Conservation (phyloP, 2,329 filamentous ascomycete genomes). For the Pseudocercospora macadamiae region DNA sequence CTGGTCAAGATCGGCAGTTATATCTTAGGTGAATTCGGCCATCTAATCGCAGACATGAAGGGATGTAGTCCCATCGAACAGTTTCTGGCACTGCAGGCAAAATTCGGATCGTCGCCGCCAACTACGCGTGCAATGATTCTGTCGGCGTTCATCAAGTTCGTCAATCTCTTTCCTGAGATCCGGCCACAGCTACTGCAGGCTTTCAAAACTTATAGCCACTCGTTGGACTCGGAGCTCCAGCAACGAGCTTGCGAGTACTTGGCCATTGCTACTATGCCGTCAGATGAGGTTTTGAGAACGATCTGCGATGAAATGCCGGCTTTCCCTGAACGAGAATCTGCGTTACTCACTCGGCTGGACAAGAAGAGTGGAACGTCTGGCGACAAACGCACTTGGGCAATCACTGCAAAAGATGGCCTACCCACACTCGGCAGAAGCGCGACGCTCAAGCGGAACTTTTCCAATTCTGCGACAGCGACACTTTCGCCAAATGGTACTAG, state of each 20-base stretch:
- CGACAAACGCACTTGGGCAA: constrained; percentile 95
- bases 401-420: constrained; percentile 86
- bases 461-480: constrained; percentile 47
- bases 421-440: constrained; percentile 70
- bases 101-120: constrained; percentile 85
- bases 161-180: constrained; percentile 98
- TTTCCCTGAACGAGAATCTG: constrained; percentile 92
- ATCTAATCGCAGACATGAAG: constrained; percentile 88
- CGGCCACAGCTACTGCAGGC: constrained; percentile 91
- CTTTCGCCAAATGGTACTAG: constrained; percentile 38
- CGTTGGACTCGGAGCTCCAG: constrained; percentile 91
- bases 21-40: constrained; percentile 93
- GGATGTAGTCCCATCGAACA: constrained; percentile 97
- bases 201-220: constrained; percentile 91
- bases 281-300: constrained; percentile 88
- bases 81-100: constrained; percentile 86
- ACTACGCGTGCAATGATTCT: constrained; percentile 91
- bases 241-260: constrained; percentile 96
- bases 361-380: constrained; percentile 86
- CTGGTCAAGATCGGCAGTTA: constrained; percentile 97
- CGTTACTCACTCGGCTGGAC: constrained; percentile 86
- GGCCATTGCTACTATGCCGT: constrained; percentile 78
- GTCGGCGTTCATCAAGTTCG: constrained; percentile 95
- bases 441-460: constrained; percentile 86
- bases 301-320: constrained; percentile 99